Evolutionary conservation across 169 alveolate species (phyloP), one percentile per base, ranked within the genome.

Genomic region (Plasmodium adleri): DNA sequence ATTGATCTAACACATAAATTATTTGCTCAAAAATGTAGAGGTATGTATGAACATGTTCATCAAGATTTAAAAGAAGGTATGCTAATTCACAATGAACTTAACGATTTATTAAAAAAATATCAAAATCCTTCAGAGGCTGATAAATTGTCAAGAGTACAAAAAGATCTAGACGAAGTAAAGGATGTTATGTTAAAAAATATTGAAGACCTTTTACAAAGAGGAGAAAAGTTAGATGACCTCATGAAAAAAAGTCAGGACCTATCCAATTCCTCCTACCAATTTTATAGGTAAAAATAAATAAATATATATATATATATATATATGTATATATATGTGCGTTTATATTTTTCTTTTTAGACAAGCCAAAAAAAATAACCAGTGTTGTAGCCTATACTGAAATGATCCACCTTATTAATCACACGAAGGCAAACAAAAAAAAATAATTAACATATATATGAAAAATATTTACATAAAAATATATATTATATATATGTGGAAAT

Each of bases 71-170:
- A 89, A 47, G 98, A 95, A 88, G 83, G 94, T 26, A 83, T 76
- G 20, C 22, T 93, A 26, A 90, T 92, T 73, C 89, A 91, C 26
- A 94, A 94, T 1, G 97, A 95, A 76, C 93, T 97, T 15, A 95
- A 93, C 3, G 97, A 95, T 67, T 73, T 95, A 70, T 62, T 98
- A 72, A 94, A 94, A 70, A 94, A 91, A 32, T 98, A 97, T 91
- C 96, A 98, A 86, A 97, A 98, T 92, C 99, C 99, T 4, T 92
- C 94, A 26, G 98, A 98, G 68, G 99, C 98, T 8, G 99, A 98
- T 88, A 96, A 96, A 62, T 73, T 98, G 2, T 90, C 96, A 64
- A 95, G 96, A 72, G 97, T 98, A 26, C 98, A 98, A 90, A 94
- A 94, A 60, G 99, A 97, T 52, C 94, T 98, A 74, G 98, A 97